Evolutionary conservation across 768 basidiomycete species (phyloP).

Genomic region (Leccinum subgranulosum): DNA sequence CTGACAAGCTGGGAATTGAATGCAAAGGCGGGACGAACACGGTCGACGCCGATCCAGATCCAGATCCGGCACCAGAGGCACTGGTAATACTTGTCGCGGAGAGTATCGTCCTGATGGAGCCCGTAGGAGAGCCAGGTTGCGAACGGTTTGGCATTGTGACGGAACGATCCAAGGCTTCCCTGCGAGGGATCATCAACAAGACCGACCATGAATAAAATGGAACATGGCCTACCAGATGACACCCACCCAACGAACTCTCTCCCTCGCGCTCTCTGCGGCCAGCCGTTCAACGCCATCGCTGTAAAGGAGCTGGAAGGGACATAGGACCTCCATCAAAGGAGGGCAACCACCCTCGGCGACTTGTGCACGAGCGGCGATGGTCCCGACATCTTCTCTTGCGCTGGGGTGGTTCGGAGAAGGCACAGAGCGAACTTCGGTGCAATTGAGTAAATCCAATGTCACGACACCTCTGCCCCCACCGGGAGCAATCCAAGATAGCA

Average conservation of each 20-base stretch:
- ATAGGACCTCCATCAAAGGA: constrained; percentile 67
- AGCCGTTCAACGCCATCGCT: constrained; percentile 85
- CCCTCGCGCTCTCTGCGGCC: constrained; percentile 83
- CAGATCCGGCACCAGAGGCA: constrained; percentile 32
- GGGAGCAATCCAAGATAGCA: constrained; percentile 84
- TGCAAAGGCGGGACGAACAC: constrained; percentile 77
- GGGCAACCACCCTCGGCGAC: constrained; percentile 39
- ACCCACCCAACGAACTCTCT: constrained; percentile 89
- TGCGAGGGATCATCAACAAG: constrained; percentile 27
- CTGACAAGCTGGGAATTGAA: constrained; percentile 67
- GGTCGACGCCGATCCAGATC: constrained; percentile 66
- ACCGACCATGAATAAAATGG: neutral
- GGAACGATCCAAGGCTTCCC: constrained; percentile 77
- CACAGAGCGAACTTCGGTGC: constrained; percentile 79
- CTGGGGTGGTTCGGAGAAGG: constrained; percentile 78
- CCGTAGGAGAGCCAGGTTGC: constrained; percentile 42
- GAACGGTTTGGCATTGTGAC: constrained; percentile 48
- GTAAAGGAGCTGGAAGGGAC: constrained; percentile 90
- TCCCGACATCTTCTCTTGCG: constrained; percentile 84
- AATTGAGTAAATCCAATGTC: constrained; percentile 82
- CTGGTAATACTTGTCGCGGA: constrained; percentile 49
- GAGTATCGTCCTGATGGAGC: constrained; percentile 67
- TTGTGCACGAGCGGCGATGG: constrained; percentile 71
- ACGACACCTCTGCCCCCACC: constrained; percentile 83
- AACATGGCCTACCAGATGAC: constrained; percentile 67